Evolutionary conservation across 2,329 filamentous ascomycete genomes (phyloP).

Genomic region (Cryphonectria naterciae): DNA sequence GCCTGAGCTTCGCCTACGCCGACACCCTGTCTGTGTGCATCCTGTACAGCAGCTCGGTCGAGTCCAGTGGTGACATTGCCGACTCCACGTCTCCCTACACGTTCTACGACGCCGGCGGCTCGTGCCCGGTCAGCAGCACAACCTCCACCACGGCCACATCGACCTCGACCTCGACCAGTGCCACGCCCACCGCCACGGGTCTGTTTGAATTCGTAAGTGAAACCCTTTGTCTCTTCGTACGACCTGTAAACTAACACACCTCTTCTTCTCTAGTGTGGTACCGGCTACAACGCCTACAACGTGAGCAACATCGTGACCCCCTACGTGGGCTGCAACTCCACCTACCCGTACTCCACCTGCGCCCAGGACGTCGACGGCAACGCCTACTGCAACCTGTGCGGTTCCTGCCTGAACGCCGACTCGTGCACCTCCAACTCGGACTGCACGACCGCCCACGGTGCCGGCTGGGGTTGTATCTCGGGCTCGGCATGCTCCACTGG

Average conservation of each 20-base stretch:
- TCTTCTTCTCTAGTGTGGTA: conserved; percentile 11
- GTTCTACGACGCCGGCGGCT: conserved; percentile 23
- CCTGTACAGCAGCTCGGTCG: conserved; percentile 18
- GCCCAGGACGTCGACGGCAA: conserved; percentile 18
- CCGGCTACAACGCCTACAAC: conserved; percentile 22
- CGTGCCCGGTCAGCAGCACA: conserved; percentile 15
- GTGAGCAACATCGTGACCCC: conserved; percentile 9
- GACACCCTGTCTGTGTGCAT: conserved; percentile 13
- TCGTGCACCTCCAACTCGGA: conserved; percentile 20
- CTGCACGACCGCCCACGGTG: conserved; percentile 14
- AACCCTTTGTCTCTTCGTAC: not conserved
- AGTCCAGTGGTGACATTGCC: conserved; percentile 30
- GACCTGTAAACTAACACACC: not conserved
- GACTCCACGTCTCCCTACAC: conserved; percentile 35
- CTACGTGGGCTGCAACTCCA: conserved; percentile 24
- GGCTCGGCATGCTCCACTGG: conserved; percentile 22
- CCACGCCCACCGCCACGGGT: conserved; percentile 23
- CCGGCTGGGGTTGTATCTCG: conserved; percentile 17
- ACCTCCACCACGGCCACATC: conserved; percentile 11
- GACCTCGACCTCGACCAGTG: conserved; percentile 1
- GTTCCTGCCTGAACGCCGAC: conserved; percentile 8
- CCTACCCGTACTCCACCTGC: conserved; percentile 15
- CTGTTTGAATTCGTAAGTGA: conserved; percentile 20
- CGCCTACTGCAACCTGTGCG: conserved; percentile 27
- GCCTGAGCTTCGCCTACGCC: conserved; percentile 24